These are phyloP conservation scores for Globisporangium takayamanum DNA, from an alignment of 352 stramenopile genomes.

Conservation along the genomic window DNA sequence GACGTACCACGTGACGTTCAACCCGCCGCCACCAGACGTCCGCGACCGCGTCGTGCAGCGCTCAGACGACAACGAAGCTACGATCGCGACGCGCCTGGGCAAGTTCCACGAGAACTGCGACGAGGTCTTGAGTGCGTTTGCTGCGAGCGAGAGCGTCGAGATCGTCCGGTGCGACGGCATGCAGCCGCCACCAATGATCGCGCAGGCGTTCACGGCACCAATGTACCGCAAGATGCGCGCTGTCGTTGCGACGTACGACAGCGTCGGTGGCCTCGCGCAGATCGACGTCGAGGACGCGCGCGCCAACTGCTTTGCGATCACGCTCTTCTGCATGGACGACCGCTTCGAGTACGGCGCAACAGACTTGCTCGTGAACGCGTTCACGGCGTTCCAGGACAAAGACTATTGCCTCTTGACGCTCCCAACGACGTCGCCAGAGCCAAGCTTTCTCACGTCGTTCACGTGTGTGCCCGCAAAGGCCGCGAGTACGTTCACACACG, in stretches of 20 bases:
- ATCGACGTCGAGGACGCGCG: slow-evolving; percentile 32
- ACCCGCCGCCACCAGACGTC: slow-evolving; percentile 74
- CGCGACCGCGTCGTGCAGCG: slow-evolving; percentile 73
- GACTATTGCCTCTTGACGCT: slow-evolving; percentile 58
- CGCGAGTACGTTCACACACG: slow-evolving; percentile 46
- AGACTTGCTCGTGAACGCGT: slow-evolving; percentile 43
- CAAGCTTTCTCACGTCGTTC: slow-evolving; percentile 41
- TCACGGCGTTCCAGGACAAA: slow-evolving; percentile 40
- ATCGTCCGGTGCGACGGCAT: slow-evolving; percentile 60
- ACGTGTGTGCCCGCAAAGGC: slow-evolving; percentile 31
- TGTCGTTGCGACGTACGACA: slow-evolving; percentile 25
- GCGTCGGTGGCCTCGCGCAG: slow-evolving; percentile 19
- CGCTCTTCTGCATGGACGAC: slow-evolving; percentile 55
- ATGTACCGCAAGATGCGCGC: slow-evolving; percentile 41
- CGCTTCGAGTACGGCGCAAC: slow-evolving; percentile 31
- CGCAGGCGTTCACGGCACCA: slow-evolving; percentile 41
- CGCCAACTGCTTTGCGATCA: slow-evolving; percentile 56
- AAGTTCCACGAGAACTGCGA: slow-evolving; percentile 76
- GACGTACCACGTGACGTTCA: slow-evolving; percentile 96
- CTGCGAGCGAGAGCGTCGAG: slow-evolving; percentile 21
- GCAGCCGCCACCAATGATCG: slow-evolving; percentile 29
- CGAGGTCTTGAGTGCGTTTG: slow-evolving; percentile 42
- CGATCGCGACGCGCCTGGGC: slow-evolving; percentile 78
- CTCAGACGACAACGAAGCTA: slow-evolving; percentile 92
- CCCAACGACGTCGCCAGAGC: slow-evolving; percentile 37